These are phyloP conservation scores for Pyrus hybrid DNA, from an alignment of 331 rosid species.

Conservation along the genomic window DNA sequence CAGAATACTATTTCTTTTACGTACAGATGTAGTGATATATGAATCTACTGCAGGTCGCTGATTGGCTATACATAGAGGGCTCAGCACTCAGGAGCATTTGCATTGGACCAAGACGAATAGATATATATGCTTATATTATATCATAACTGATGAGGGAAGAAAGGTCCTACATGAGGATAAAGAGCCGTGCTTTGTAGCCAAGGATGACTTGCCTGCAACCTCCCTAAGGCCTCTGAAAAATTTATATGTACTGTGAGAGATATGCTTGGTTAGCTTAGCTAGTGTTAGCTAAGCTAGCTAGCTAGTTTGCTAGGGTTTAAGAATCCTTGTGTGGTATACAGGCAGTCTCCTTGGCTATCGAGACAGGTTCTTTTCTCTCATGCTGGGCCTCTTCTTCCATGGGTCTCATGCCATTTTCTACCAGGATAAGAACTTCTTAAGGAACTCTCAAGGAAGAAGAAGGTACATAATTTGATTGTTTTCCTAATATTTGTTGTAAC, in stretches of 20 bases:
- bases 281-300: neutral
- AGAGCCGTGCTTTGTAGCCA: conserved; percentile 57
- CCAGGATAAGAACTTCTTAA: neutral
- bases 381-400: conserved; percentile 37
- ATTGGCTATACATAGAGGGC: conserved; percentile 21
- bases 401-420: neutral
- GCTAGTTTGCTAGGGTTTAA: neutral
- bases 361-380: conserved; percentile 39
- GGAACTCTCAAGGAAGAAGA: neutral
- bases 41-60: neutral
- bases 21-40: neutral
- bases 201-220: conserved; percentile 57
- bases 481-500: neutral
- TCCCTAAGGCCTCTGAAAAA: conserved; percentile 4
- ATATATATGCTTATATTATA: neutral
- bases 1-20: neutral
- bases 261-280: too few relatives aligned
- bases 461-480: neutral
- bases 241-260: too few relatives aligned
- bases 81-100: neutral
- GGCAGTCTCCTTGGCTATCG: conserved; percentile 60
- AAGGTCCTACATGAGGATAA: conserved; percentile 38
- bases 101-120: neutral
- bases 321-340: conserved; percentile 19
- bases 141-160: conserved; percentile 5